Base-by-base conservation (phyloP, 1,284 basidiomycete genomes). In the Sanghuangporus baumii region DNA sequence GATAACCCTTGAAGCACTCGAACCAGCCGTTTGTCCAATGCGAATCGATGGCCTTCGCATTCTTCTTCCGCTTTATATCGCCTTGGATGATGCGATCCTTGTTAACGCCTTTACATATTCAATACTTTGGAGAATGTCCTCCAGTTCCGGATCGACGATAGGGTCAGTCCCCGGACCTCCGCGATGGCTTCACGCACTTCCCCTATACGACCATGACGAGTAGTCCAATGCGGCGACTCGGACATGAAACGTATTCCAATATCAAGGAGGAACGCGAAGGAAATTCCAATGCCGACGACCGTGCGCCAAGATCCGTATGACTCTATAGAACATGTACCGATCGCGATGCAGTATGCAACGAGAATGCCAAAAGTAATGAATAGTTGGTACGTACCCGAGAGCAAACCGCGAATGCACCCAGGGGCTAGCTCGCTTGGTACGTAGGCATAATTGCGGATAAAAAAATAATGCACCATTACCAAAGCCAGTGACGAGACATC, bases 231-330 rank as follows among this genome's bases (percentile, higher is more conserved):
- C n/a, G 89, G 89, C 55, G 80, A 83, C 72, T 91, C 88, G 23
- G 89, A 89, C 84, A 91, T 88, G 70, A 89, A 86, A 14, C 86
- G 70, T 66, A 93, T 91, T 47, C 88, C 88, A 40, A 85, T 66
- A 36, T 80, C 79, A 8, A 92, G 82, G 55, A 92, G 79, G 12
- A 12, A 7, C 40, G 11, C 40, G 6, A 41, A 12, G 40, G 3
- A 3, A 41, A n/a, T 41, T 41, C 3, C 26, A 31, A 31, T 31
- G 26, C 26, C 26, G 26, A 31, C 2, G 26, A 31, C 26, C 26
- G 26, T 23, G 23, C 23, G 23, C 23, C 23, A 23, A 23, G 23
- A 23, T 23, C 23, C 23, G 23, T 1, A 23, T 23, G 23, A 23
- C 23, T 23, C 23, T 2, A 23, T 1, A 23, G 23, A 23, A 23